Evolutionary conservation across 345 rosid genomes (phyloP).

Genomic region (Erysimum cheiranthoides): DNA sequence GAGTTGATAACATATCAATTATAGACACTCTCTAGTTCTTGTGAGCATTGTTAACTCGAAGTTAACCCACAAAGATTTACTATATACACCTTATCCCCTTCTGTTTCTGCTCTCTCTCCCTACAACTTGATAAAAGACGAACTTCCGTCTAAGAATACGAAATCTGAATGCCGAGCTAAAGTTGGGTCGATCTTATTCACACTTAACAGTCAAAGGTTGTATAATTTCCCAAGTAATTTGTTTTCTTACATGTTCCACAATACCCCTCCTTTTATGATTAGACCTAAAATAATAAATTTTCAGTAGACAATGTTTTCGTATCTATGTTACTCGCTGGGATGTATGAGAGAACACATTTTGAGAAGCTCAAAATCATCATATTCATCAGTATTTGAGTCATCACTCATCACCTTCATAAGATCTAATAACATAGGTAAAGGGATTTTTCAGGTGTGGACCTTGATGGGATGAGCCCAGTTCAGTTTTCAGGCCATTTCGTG

Average conservation of each 20-base stretch:
- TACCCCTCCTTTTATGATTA: neutral
- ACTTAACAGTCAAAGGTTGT: neutral
- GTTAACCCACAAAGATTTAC: slow-evolving; percentile 1
- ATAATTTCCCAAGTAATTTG: neutral
- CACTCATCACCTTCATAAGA: too few relatives aligned
- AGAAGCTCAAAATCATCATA: too few relatives aligned
- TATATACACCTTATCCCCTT: neutral
- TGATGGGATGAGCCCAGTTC: too few relatives aligned
- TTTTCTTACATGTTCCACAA: neutral
- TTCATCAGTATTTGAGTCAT: too few relatives aligned
- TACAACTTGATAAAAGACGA: neutral
- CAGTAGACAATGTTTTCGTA: neutral
- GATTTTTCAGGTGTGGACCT: too few relatives aligned
- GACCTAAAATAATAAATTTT: too few relatives aligned
- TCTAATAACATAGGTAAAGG: too few relatives aligned
- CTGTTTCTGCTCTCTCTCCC: neutral
- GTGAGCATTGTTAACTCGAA: neutral
- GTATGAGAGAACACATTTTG: neutral
- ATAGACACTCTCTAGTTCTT: neutral
- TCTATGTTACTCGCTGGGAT: neutral
- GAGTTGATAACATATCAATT: neutral
- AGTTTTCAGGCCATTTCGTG: too few relatives aligned
- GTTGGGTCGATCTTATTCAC: neutral
- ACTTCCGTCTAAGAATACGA: neutral
- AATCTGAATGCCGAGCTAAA: neutral